Evolutionary conservation across 208 protist genomes (phyloP), one percentile per base, ranked within the genome.

Genomic region (Sergeia podlipaevii): DNA sequence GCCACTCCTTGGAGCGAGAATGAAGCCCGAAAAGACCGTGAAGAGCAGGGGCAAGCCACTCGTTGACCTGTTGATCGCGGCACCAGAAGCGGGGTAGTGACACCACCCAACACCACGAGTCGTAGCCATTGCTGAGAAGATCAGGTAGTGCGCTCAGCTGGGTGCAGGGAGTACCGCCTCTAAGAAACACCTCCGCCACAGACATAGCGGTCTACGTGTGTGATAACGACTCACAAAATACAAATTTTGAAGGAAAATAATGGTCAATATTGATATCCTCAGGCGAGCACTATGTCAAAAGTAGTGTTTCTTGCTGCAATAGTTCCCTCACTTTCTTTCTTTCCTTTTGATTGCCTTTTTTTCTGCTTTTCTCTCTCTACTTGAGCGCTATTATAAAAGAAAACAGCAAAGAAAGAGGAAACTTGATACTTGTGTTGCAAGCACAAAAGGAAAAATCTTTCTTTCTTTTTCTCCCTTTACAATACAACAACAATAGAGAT

Each of bases 31-130:
- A 76, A 20, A 76, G 41, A 37, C 70, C 8, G 5, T 50, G 44
- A 43, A 76, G 67, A n/a, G 32, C 49, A 2, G 70, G 70, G 8
- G 70, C 70, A 32, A 60, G 60, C 23, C 65, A 24, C 17, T 6
- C 45, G 36, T 76, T 76, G 10, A 27, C 7, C 7, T 57, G 49
- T 45, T 34, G 49, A 32, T 73, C 54, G 32, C 52, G 28, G 1
- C 27, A 67, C 73, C 73, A 80, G 49, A 65, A 57, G 28, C 73
- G 73, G 21, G 46, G 58, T 32, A 75, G 47, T 10, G 57, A 15
- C 21, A 65, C 28, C 26, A 70, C 29, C 37, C 70, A 51, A 1
- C 39, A 23, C 73, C 73, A 80, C 4, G 18, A 32, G n/a, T 37
- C 15, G 21, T 76, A 80, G 4, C 3, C 6, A 20, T 11, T 44